Conservation (phyloP, 257 asterid genomes). For the Jasminum sambac region DNA sequence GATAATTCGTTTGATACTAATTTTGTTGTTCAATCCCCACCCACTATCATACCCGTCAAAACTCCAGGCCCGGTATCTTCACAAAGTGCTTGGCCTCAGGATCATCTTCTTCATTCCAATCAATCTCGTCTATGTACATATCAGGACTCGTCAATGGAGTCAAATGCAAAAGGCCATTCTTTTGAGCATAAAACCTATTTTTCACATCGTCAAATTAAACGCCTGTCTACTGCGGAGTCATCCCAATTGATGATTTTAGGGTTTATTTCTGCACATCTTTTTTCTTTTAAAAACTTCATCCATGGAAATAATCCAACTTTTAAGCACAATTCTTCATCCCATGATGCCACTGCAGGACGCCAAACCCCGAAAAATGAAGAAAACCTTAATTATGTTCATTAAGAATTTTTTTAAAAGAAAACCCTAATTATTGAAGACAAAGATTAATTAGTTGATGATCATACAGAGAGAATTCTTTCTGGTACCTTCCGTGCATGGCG, state of each 20-base stretch:
- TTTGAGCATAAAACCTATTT: slow-evolving; percentile 10
- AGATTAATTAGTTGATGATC: background rate
- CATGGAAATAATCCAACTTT: slow-evolving; percentile 23
- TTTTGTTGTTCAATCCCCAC: background rate
- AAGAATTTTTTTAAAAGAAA: background rate
- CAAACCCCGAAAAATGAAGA: slow-evolving; percentile 19
- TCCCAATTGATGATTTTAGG: slow-evolving; percentile 21
- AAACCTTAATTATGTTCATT: background rate
- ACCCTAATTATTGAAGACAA: background rate
- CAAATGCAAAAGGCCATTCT: background rate
- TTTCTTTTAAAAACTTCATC: slow-evolving; percentile 24
- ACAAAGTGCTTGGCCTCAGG: background rate
- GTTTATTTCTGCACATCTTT: background rate
- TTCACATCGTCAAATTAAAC: slow-evolving; percentile 22
- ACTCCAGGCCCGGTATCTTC: background rate
- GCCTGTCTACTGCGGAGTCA: slow-evolving; percentile 28
- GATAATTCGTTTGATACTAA: background rate
- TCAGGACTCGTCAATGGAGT: background rate
- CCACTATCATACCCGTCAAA: slow-evolving; percentile 27
- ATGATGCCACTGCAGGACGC: slow-evolving; percentile 24
- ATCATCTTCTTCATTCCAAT: slow-evolving; percentile 15
- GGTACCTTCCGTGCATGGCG: background rate
- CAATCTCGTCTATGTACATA: slow-evolving; percentile 24
- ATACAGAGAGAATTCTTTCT: background rate
- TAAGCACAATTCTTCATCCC: slow-evolving; percentile 35